These are phyloP conservation scores for Asterella californica DNA, from an alignment of 225 moss, liverwort and hornwort genomes.

Conservation along the genomic window DNA sequence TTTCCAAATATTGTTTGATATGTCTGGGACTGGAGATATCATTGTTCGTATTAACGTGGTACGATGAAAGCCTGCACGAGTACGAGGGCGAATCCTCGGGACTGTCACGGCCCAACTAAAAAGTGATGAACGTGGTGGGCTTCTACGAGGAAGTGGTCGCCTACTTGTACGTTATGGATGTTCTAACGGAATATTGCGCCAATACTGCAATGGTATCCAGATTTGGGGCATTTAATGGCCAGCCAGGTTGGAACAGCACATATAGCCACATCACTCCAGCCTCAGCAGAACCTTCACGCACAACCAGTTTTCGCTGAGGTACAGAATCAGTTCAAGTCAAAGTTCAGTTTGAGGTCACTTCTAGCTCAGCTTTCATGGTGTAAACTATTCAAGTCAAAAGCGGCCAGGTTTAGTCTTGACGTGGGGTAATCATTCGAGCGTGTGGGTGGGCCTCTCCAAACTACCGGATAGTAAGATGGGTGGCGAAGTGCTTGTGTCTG, in stretches of 20 bases:
- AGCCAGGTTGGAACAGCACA: neutral
- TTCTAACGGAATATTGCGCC: neutral
- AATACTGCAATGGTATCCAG: neutral
- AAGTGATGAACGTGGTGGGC: neutral
- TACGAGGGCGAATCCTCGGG: neutral
- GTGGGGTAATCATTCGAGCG: neutral
- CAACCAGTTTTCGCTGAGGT: slow-evolving; percentile 4
- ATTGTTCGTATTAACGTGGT: neutral
- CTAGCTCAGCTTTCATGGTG: neutral
- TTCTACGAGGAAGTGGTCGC: neutral
- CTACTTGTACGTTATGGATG: neutral
- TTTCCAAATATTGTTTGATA: neutral
- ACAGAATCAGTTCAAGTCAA: neutral
- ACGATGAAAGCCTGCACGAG: neutral
- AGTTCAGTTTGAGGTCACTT: neutral
- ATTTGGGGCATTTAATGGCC: slow-evolving; percentile 19
- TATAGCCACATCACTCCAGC: slow-evolving; percentile 15
- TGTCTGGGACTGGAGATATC: neutral
- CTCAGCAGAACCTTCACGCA: slow-evolving; percentile 11
- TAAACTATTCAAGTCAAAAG: neutral
- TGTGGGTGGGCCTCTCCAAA: neutral
- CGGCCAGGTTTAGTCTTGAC: neutral
- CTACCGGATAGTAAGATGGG: neutral
- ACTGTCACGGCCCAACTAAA: neutral
- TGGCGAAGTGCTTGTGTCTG: neutral